Evolutionary conservation across 371 early-diverging fungal genomes (phyloP), one percentile per base, ranked within the genome.

Genomic region (Mucor irregularis): DNA sequence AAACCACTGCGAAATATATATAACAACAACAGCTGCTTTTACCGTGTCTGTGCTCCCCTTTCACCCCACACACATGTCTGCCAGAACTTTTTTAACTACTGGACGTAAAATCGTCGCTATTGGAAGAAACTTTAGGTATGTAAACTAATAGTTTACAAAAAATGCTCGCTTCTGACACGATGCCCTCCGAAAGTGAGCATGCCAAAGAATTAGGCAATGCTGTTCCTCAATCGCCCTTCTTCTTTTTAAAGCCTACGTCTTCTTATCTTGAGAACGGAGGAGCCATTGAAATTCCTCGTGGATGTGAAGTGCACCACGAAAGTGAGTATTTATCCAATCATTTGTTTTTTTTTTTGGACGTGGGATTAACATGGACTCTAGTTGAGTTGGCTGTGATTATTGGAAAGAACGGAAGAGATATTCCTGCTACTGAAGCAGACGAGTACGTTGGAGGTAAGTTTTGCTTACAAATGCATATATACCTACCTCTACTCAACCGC

Each of bases 371-470:
- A 21, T n/a, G n/a, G n/a, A n/a, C n/a, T n/a, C 6, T 46, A 81
- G 90, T 97, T 43, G 98, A 97, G 73, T 86, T 97, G 16, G 96
- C 92, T 17, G 91, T 96, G 2, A 88, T 97, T 14, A 93, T 97
- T 56, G 93, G 93, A 33, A 89, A 90, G 58, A 68, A 71, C 11
- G 94, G 90, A 5, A 81, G 91, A 16, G 86, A 94, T 63, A 90
- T 94, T 56, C 24, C 53, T 4, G 82, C 74, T 0, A 54, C 71
- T 9, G 62, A 86, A 5, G 95, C 93, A 0, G 70, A 78, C 47
- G 69, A 81, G 29, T 73, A 87, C 68, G 72, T 95, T 28, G 87
- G 77, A 9, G 86, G 84, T 78, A 71, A 43, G 9, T 7, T 48
- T 31, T 3, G 16, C 16, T 35, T 22, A 11, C 39, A 14, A 37